Evolutionary conservation across 2,329 filamentous ascomycete species (phyloP).

Genomic region (Sporothrix brasiliensis): DNA sequence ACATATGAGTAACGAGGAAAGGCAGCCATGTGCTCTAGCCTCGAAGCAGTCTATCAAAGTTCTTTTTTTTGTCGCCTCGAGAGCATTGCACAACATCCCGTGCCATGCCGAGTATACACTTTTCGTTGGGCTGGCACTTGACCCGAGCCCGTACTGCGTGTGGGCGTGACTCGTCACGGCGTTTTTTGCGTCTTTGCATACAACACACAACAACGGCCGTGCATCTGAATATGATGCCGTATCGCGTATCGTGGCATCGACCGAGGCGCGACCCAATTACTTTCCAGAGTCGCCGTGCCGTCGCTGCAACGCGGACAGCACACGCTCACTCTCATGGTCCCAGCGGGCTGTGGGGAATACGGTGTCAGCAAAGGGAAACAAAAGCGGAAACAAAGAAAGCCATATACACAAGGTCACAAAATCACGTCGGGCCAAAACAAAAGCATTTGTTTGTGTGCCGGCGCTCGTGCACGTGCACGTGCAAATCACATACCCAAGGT

Average conservation of each 20-base stretch:
- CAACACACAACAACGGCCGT: not conserved
- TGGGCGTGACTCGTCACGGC: not conserved
- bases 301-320: not conserved
- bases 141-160: not conserved
- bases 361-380: not conserved
- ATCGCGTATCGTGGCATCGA: not conserved
- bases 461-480: not conserved
- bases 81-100: not conserved
- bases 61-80: not conserved
- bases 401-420: constrained; percentile 8
- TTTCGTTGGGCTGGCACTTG: not conserved
- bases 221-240: not conserved
- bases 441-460: not conserved
- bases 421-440: not conserved
- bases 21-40: not conserved
- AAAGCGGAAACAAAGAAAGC: too few relatives aligned
- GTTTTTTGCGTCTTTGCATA: not conserved
- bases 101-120: not conserved
- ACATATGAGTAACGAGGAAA: not conserved
- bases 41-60: not conserved
- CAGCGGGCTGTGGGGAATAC: constrained; percentile 13
- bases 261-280: constrained; percentile 12
- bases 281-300: constrained; percentile 22
- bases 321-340: constrained; percentile 7
- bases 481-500: constrained; percentile 59